phyloP scores from a whole-genome alignment of 2,329 filamentous ascomycete genomes.

The Trichocomaceae sp. region DNA sequence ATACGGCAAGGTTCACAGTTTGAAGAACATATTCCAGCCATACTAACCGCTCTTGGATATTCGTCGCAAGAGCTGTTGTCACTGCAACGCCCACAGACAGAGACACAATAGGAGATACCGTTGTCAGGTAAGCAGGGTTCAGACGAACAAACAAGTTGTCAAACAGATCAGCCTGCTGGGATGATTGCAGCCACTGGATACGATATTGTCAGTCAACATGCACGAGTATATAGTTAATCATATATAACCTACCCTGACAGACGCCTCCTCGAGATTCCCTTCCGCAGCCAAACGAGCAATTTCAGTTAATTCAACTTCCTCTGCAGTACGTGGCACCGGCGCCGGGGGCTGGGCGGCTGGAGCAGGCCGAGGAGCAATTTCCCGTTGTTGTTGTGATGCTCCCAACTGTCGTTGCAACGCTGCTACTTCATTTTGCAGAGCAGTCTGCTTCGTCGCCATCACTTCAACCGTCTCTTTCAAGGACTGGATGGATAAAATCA shows the following conservation, averaged over 20 bases:
- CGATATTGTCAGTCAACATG: slow-evolving; percentile 17
- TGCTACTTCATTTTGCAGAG: slow-evolving; percentile 37
- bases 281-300: slow-evolving; percentile 36
- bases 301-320: slow-evolving; percentile 38
- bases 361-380: slow-evolving; percentile 18
- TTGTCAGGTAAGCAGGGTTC: slow-evolving; percentile 50
- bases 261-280: slow-evolving; percentile 39
- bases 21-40: slow-evolving; percentile 54
- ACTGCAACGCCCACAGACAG: slow-evolving; percentile 59
- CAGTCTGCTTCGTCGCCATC: slow-evolving; percentile 38
- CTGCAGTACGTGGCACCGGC: slow-evolving; percentile 23
- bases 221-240: neutral
- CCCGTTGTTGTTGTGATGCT: neutral
- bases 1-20: slow-evolving; percentile 49
- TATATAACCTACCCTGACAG: slow-evolving; percentile 35
- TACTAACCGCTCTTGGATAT: slow-evolving; percentile 48
- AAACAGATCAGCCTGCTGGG: slow-evolving; percentile 54
- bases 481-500: slow-evolving; percentile 48
- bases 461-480: slow-evolving; percentile 48
- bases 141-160: slow-evolving; percentile 54
- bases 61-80: slow-evolving; percentile 49
- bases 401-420: slow-evolving; percentile 28
- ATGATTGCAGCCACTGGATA: slow-evolving; percentile 55
- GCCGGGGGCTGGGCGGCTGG: slow-evolving; percentile 14
- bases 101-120: slow-evolving; percentile 51